These are phyloP conservation scores for Trichophaea hybrida DNA, from an alignment of 2,329 filamentous ascomycete genomes.

Conservation along the genomic window DNA sequence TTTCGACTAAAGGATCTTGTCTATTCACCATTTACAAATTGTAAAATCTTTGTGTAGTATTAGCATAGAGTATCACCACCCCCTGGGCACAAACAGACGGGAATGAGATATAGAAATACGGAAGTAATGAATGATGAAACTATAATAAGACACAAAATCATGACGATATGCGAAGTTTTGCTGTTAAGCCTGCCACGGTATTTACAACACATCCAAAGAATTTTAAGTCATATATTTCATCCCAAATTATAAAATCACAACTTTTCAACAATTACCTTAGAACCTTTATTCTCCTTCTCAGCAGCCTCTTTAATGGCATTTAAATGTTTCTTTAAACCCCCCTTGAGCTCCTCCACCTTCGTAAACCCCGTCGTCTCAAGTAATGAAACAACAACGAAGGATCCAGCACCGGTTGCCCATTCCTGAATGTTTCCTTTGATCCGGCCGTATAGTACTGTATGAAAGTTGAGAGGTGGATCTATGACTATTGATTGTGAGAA, in stretches of 20 bases:
- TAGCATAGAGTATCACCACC: too few species aligned
- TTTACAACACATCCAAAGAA: too few species aligned
- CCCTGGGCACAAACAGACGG: too few species aligned
- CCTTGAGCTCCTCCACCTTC: conserved; percentile 40
- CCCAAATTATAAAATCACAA: conserved; percentile 5
- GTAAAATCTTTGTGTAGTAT: too few species aligned
- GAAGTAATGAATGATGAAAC: not conserved
- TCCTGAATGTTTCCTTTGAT: conserved; percentile 60
- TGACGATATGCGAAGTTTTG: too few species aligned
- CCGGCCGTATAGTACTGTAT: conserved; percentile 62
- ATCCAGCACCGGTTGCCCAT: conserved; percentile 77
- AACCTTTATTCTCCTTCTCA: conserved; percentile 46
- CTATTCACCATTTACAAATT: too few species aligned
- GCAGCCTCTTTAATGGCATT: conserved; percentile 30
- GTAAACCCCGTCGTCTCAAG: conserved; percentile 45
- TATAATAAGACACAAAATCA: too few species aligned
- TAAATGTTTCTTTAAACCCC: conserved; percentile 28
- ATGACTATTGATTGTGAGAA: conserved; percentile 38
- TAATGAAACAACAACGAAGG: conserved; percentile 72
- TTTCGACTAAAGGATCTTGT: too few species aligned
- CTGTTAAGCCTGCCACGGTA: too few species aligned
- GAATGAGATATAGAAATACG: too few species aligned
- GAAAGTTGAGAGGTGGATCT: conserved; percentile 66
- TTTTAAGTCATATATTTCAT: not conserved
- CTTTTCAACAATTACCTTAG: conserved; percentile 37